phyloP scores from a whole-genome alignment of 2,329 filamentous ascomycete species.

The Emmonsiellopsis sp. region DNA sequence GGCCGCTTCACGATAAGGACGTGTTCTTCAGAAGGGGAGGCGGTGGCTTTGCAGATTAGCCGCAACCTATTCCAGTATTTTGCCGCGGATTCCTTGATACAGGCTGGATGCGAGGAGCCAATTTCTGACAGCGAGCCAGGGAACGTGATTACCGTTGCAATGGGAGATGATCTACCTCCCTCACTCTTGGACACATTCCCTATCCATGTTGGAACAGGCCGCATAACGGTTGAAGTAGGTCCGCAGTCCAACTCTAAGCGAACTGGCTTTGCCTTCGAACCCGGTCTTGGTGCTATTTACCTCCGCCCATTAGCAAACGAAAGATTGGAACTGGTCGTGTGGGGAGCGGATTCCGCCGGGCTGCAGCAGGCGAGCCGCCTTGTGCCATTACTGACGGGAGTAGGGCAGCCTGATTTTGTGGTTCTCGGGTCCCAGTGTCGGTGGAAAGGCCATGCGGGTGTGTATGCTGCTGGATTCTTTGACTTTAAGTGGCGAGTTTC shows the following conservation, averaged over 20 bases:
- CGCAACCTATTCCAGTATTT: slow-evolving; percentile 52
- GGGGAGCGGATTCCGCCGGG: slow-evolving; percentile 42
- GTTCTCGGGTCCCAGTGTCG: slow-evolving; percentile 38
- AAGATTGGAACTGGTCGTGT: slow-evolving; percentile 47
- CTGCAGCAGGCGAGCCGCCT: slow-evolving; percentile 44
- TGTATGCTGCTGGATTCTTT: slow-evolving; percentile 48
- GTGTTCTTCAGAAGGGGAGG: slow-evolving; percentile 19
- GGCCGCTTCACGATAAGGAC: slow-evolving; percentile 31
- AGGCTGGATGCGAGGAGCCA: not conserved
- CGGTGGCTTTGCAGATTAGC: slow-evolving; percentile 45
- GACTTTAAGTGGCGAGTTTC: slow-evolving; percentile 46
- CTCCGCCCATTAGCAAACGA: slow-evolving; percentile 40
- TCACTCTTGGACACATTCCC: slow-evolving; percentile 17
- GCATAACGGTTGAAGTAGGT: slow-evolving; percentile 4
- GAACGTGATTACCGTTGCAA: slow-evolving; percentile 36
- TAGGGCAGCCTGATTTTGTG: slow-evolving; percentile 50
- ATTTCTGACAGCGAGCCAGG: slow-evolving; percentile 17
- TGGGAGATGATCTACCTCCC: slow-evolving; percentile 16
- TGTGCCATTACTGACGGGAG: slow-evolving; percentile 47
- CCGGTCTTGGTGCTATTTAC: slow-evolving; percentile 42
- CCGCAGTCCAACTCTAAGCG: slow-evolving; percentile 5
- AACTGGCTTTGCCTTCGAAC: slow-evolving; percentile 22
- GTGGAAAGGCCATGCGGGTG: slow-evolving; percentile 45
- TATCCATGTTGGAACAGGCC: slow-evolving; percentile 16
- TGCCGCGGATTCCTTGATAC: slow-evolving; percentile 42